Conservation (phyloP, 176 grass and related monocot genomes). For the Saccharum officinarum region DNA sequence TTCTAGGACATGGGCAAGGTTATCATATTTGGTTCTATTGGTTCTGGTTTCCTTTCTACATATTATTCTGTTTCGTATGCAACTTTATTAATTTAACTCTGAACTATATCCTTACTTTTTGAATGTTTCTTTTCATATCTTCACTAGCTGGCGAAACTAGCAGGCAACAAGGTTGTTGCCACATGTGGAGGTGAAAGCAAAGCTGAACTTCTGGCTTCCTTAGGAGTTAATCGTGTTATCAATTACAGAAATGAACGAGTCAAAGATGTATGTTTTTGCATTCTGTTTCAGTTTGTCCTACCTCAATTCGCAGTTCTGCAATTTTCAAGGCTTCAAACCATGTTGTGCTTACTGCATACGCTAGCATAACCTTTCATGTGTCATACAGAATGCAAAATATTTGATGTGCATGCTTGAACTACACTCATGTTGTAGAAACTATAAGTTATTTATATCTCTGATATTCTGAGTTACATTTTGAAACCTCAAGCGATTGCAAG, state of each 20-base stretch:
- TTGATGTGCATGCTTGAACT: conserved; percentile 29
- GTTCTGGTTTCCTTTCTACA: conserved; percentile 11
- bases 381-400: conserved; percentile 12
- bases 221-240: conserved; percentile 92
- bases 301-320: not conserved
- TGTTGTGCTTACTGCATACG: not conserved
- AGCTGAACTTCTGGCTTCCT: conserved; percentile 76
- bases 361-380: conserved; percentile 1
- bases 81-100: conserved; percentile 12
- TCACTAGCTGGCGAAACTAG: conserved; percentile 85
- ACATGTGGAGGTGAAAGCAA: conserved; percentile 96
- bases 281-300: not conserved
- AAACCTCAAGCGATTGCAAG: conserved; percentile 6
- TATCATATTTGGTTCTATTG: conserved; percentile 27
- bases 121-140: conserved; percentile 28
- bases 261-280: conserved; percentile 63
- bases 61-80: conserved; percentile 13
- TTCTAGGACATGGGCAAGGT: conserved; percentile 16
- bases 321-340: not conserved
- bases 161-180: conserved; percentile 97
- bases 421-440: conserved; percentile 11
- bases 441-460: not conserved
- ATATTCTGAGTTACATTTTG: not conserved
- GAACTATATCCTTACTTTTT: conserved; percentile 17
- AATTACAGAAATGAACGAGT: conserved; percentile 89